These are phyloP conservation scores for Chaetothyriales sp. DNA, from an alignment of 2,329 filamentous ascomycete species.

Conservation along the genomic window DNA sequence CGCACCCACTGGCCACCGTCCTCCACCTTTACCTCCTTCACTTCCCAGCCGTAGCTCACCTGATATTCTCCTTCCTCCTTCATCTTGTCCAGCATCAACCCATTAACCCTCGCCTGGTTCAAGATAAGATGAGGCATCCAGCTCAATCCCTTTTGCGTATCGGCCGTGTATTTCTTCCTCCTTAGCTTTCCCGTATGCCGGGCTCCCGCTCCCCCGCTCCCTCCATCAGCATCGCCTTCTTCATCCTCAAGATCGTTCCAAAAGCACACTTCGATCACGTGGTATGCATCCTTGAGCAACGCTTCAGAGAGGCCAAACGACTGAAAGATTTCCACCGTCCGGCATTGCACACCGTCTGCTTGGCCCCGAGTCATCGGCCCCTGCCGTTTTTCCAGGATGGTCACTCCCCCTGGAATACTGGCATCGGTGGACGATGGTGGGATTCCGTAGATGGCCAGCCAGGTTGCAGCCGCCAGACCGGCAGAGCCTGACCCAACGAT, in stretches of 20 bases:
- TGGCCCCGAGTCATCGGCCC: constrained; percentile 44
- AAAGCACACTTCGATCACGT: constrained; percentile 43
- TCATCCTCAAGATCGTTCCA: constrained; percentile 30
- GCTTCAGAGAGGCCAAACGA: constrained; percentile 41
- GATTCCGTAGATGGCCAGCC: constrained; percentile 44
- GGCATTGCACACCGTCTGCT: constrained; percentile 48
- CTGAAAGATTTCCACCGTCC: constrained; percentile 48
- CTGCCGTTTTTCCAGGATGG: constrained; percentile 40
- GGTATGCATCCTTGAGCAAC: constrained; percentile 42
- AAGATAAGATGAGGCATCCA: constrained; percentile 43
- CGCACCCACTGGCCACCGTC: constrained; percentile 30
- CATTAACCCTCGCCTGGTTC: constrained; percentile 42
- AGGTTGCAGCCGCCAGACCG: constrained; percentile 45
- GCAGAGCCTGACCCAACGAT: constrained; percentile 49
- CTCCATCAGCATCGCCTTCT: constrained; percentile 6
- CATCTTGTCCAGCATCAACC: constrained; percentile 39
- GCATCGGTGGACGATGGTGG: neutral
- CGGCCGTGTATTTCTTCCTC: constrained; percentile 35
- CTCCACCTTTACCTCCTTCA: constrained; percentile 38
- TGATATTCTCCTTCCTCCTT: constrained; percentile 26
- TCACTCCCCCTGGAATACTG: constrained; percentile 1
- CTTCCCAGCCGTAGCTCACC: constrained; percentile 42
- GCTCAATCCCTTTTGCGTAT: constrained; percentile 39
- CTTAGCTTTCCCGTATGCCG: constrained; percentile 25
- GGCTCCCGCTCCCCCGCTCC: neutral